Percentiles rank a stretch among this genome's conserved stretches.
Evolutionary conservation across 495 filamentous ascomycete species (phyloP).

Genomic region (Xeromyces bisporus): DNA sequence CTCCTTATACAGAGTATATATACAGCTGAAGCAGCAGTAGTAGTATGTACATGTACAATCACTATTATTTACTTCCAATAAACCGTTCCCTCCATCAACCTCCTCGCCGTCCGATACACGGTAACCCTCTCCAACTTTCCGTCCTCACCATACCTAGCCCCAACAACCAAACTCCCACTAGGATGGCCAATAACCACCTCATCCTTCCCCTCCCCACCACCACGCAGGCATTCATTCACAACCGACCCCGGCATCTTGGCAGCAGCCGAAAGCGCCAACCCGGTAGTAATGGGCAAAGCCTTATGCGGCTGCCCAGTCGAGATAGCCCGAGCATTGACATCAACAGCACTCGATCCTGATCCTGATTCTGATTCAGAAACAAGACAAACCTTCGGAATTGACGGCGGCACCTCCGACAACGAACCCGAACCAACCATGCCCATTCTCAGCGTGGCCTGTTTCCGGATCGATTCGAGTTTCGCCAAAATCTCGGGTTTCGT

Average conservation of each 20-base stretch:
- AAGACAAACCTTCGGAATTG: conserved; percentile 50
- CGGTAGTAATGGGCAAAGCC: conserved; percentile 44
- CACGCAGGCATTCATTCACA: conserved; percentile 9
- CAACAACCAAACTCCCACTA: conserved; percentile 36
- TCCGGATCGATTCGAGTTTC: conserved; percentile 43
- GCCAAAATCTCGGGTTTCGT: conserved; percentile 27
- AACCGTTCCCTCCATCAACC: conserved; percentile 39
- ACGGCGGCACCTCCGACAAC: conserved; percentile 15
- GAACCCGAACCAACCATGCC: conserved; percentile 35
- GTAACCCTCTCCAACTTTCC: conserved; percentile 29
- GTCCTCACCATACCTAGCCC: conserved; percentile 19
- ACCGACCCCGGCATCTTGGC: conserved; percentile 28
- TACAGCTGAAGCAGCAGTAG: no score
- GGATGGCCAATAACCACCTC: conserved; percentile 36
- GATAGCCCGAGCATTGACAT: conserved; percentile 24
- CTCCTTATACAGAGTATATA: no score
- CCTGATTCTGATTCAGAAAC: conserved; percentile 30
- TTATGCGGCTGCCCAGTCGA: conserved; percentile 45
- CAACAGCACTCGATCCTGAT: conserved; percentile 8
- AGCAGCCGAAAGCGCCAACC: conserved; percentile 44
- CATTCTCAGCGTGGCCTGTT: conserved; percentile 44
- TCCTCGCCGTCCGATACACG: conserved; percentile 34
- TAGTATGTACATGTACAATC: not conserved
- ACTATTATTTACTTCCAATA: conserved; percentile 8
- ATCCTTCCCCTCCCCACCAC: conserved; percentile 11